Conservation (phyloP, 2,329 filamentous ascomycete genomes). For the Aaosphaeria arxii region DNA sequence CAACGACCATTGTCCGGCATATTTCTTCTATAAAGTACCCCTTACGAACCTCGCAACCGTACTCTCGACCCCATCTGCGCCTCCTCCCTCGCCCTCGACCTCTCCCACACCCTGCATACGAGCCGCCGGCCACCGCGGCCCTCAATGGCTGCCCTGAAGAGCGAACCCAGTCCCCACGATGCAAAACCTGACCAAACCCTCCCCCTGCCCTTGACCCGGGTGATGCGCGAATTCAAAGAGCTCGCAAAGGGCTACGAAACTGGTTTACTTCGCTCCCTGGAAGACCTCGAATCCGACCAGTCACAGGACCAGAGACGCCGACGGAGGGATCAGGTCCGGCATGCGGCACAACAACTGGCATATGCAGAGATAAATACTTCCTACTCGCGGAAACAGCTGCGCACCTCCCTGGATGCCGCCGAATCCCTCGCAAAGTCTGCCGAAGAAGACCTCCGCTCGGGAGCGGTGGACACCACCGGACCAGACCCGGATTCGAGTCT, state of each 20-base stretch:
- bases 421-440: slow-evolving; percentile 28
- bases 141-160: slow-evolving; percentile 28
- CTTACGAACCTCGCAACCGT: not conserved
- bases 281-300: not conserved
- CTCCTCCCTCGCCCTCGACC: not conserved
- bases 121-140: slow-evolving; percentile 1
- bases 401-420: slow-evolving; percentile 22
- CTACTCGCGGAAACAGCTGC: slow-evolving; percentile 32
- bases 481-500: slow-evolving; percentile 9
- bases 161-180: slow-evolving; percentile 15
- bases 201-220: slow-evolving; percentile 15
- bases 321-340: slow-evolving; percentile 18
- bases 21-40: too few relatives aligned
- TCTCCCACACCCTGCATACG: not conserved
- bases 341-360: slow-evolving; percentile 31
- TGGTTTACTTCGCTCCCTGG: slow-evolving; percentile 26
- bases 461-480: not conserved
- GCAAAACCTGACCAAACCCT: slow-evolving; percentile 14
- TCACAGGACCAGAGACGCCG: slow-evolving; percentile 1
- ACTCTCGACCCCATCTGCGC: not conserved
- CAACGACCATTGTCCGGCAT: too few relatives aligned
- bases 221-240: slow-evolving; percentile 33
- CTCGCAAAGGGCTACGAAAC: slow-evolving; percentile 26
- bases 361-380: slow-evolving; percentile 27
- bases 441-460: slow-evolving; percentile 26